phyloP scores from a whole-genome alignment of 1,139 yeast genomes.

The Zygotorulaspora mrakii region DNA sequence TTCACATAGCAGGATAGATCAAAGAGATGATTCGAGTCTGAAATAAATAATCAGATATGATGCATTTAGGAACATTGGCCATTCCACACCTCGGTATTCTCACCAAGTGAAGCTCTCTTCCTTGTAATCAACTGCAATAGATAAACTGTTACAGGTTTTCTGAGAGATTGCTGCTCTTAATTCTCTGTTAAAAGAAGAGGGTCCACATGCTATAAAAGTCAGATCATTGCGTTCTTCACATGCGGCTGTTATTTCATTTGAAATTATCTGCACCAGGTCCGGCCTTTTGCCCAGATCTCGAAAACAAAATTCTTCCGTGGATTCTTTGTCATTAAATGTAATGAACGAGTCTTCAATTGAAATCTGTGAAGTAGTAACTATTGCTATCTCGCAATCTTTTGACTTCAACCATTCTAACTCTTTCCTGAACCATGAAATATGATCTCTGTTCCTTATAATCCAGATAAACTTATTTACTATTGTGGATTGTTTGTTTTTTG shows the following conservation, averaged over 20 bases:
- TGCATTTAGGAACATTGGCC: too few relatives aligned
- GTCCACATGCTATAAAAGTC: conserved; percentile 44
- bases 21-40: too few relatives aligned
- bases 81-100: too few relatives aligned
- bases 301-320: conserved; percentile 15
- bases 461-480: conserved; percentile 23
- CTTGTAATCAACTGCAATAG: conserved; percentile 40
- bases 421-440: conserved; percentile 42
- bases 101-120: conserved; percentile 46
- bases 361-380: conserved; percentile 7
- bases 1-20: too few relatives aligned
- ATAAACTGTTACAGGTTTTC: conserved; percentile 27
- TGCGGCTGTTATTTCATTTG: conserved; percentile 35
- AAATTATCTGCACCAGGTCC: conserved; percentile 39
- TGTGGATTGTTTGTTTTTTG: neutral
- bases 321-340: too few relatives aligned
- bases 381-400: conserved; percentile 30
- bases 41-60: too few relatives aligned
- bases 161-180: conserved; percentile 37
- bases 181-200: conserved; percentile 41
- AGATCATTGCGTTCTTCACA: conserved; percentile 18
- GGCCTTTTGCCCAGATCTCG: conserved; percentile 42
- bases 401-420: conserved; percentile 36
- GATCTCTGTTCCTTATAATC: conserved; percentile 24
- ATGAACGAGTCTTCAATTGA: too few relatives aligned